Evolutionary conservation across 2,329 filamentous ascomycete species (phyloP).

Genomic region (Cladosporium sp.): DNA sequence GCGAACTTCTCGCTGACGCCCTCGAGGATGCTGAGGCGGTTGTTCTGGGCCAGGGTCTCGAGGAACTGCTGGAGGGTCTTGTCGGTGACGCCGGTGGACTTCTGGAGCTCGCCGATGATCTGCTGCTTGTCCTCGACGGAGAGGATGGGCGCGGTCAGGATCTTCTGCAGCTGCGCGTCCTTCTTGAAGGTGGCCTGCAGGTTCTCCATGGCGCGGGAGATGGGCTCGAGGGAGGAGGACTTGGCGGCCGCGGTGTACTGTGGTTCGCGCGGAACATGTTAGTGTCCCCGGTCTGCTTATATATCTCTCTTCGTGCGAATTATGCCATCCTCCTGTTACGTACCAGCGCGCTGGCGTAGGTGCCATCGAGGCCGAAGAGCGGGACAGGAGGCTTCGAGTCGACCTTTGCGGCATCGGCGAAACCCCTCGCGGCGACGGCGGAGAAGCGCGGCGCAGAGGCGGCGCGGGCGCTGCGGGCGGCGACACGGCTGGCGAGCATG

Average conservation of each 20-base stretch:
- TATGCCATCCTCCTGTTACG: conserved; percentile 33
- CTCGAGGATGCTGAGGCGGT: conserved; percentile 79
- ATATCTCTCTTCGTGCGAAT: conserved; percentile 9
- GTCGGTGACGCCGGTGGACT: conserved; percentile 65
- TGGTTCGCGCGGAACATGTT: conserved; percentile 13
- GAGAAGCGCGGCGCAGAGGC: conserved; percentile 52
- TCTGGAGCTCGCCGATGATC: conserved; percentile 83
- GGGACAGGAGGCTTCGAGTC: conserved; percentile 80
- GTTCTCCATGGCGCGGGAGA: conserved; percentile 71
- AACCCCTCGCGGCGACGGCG: conserved; percentile 61
- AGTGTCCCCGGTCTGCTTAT: conserved; percentile 4
- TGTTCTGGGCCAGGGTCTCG: conserved; percentile 87
- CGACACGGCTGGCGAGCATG: conserved; percentile 55
- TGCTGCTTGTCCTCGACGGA: conserved; percentile 73
- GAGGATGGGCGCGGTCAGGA: conserved; percentile 80
- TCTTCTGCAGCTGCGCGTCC: conserved; percentile 73
- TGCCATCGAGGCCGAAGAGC: conserved; percentile 94
- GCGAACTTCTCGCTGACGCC: conserved; percentile 83
- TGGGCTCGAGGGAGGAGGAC: conserved; percentile 76
- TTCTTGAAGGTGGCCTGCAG: conserved; percentile 71
- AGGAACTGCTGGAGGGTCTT: conserved; percentile 95
- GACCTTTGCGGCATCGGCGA: conserved; percentile 61
- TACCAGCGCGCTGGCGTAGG: conserved; percentile 98
- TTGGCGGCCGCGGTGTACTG: conserved; percentile 97
- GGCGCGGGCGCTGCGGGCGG: conserved; percentile 55